These are phyloP conservation scores for Avena insularis DNA, from an alignment of 176 grass and related monocot genomes.

Conservation along the genomic window DNA sequence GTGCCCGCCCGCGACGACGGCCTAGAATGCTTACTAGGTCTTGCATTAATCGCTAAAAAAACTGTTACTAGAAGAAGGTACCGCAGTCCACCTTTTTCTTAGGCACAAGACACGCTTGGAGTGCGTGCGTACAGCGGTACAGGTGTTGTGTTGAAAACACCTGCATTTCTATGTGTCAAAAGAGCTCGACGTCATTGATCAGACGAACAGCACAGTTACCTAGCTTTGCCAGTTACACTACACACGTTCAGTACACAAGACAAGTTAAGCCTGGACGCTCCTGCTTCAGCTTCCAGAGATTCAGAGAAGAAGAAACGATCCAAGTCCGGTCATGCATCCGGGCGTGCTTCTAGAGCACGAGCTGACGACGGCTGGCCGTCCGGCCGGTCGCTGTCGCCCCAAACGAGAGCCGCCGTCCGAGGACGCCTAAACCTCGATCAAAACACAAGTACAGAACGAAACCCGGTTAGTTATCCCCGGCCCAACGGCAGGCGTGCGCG, in stretches of 20 bases:
- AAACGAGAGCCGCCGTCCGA: not conserved
- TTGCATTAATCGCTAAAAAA: not conserved
- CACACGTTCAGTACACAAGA: not conserved
- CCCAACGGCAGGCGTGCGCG: not conserved
- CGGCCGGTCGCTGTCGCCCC: not conserved
- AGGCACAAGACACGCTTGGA: no score
- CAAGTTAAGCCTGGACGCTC: no score
- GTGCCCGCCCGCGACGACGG: no score
- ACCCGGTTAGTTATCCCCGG: not conserved
- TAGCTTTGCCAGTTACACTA: not conserved
- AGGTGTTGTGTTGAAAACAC: no score
- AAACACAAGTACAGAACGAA: no score
- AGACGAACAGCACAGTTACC: not conserved
- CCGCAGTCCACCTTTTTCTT: not conserved
- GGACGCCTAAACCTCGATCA: not conserved
- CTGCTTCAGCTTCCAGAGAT: no score
- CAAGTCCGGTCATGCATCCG: not conserved
- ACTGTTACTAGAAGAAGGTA: not conserved
- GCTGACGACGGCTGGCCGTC: not conserved
- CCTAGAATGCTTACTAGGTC: not conserved
- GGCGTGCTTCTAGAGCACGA: not conserved
- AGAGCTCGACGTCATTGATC: not conserved
- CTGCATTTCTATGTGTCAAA: not conserved
- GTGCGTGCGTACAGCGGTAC: no score
- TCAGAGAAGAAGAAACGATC: not conserved